Conservation (phyloP, 2,329 filamentous ascomycete species). For the Neospermospora avenae region DNA sequence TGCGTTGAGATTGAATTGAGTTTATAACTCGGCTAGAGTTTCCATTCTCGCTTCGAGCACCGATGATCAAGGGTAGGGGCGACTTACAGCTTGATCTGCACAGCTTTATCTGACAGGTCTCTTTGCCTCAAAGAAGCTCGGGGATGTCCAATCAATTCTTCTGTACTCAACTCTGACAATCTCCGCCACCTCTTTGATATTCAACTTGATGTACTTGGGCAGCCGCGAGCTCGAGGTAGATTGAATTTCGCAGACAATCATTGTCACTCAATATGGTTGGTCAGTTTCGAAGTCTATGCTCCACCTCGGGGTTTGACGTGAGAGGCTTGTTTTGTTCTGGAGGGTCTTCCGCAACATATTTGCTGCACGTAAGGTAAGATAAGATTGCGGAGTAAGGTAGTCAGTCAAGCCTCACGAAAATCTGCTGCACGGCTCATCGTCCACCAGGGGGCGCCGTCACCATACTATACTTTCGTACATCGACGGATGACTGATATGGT, state of each 20-base stretch:
- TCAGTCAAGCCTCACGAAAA: neutral
- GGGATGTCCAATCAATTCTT: too few species aligned
- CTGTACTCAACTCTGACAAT: too few species aligned
- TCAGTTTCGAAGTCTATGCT: too few species aligned
- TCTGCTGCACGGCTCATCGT: neutral
- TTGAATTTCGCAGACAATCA: neutral
- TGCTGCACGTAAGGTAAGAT: neutral
- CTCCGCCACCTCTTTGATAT: too few species aligned
- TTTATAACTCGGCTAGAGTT: neutral
- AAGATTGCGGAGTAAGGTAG: neutral
- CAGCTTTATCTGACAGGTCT: neutral
- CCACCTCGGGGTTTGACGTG: neutral
- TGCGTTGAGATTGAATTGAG: neutral
- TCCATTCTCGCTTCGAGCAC: neutral
- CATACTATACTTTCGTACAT: too few species aligned
- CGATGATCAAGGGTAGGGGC: too few species aligned
- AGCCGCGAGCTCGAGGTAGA: neutral
- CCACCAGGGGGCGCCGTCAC: neutral
- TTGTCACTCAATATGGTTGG: neutral
- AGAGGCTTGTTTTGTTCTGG: neutral
- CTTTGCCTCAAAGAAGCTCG: too few species aligned
- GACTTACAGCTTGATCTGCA: neutral
- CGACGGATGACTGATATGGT: neutral
- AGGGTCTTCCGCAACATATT: neutral
- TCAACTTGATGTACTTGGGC: neutral